Conservation (phyloP, 768 basidiomycete species). For the Dioszegia aurantiaca region DNA sequence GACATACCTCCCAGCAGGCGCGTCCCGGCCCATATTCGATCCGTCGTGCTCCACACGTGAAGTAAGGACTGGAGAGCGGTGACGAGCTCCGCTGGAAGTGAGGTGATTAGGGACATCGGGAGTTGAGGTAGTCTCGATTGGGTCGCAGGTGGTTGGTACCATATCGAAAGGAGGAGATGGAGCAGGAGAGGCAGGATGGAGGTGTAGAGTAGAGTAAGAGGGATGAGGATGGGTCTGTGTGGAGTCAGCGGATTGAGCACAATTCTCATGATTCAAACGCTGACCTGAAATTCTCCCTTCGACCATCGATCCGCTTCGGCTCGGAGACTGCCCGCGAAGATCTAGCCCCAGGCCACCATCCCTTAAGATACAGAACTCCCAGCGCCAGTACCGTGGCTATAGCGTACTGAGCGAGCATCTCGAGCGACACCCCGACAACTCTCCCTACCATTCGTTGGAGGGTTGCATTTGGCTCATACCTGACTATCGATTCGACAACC, state of each 20-base stretch:
- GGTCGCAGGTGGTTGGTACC: conserved; percentile 26
- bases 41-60: conserved; percentile 22
- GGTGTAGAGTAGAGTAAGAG: conserved; percentile 47
- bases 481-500: conserved; percentile 16
- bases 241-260: conserved; percentile 11
- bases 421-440: conserved; percentile 14
- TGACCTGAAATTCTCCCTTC: conserved; percentile 45
- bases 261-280: not conserved
- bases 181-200: conserved; percentile 48
- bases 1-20: conserved; percentile 49
- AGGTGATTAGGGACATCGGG: not conserved
- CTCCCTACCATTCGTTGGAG: no score
- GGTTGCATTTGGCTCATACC: not conserved
- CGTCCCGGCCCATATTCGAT: conserved; percentile 46
- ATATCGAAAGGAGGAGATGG: conserved; percentile 48
- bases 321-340: no score
- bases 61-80: not conserved
- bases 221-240: conserved; percentile 36
- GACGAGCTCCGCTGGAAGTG: conserved; percentile 1
- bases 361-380: conserved; percentile 16
- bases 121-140: not conserved
- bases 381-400: conserved; percentile 23
- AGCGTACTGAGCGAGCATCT: conserved; percentile 31
- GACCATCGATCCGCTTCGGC: conserved; percentile 32
- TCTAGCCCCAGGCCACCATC: conserved; percentile 38